A percentile compares a stretch with the other conserved stretches of the same genome.
Conservation (phyloP, 2,329 filamentous ascomycete genomes). For the Drechslerella stenobrocha region DNA sequence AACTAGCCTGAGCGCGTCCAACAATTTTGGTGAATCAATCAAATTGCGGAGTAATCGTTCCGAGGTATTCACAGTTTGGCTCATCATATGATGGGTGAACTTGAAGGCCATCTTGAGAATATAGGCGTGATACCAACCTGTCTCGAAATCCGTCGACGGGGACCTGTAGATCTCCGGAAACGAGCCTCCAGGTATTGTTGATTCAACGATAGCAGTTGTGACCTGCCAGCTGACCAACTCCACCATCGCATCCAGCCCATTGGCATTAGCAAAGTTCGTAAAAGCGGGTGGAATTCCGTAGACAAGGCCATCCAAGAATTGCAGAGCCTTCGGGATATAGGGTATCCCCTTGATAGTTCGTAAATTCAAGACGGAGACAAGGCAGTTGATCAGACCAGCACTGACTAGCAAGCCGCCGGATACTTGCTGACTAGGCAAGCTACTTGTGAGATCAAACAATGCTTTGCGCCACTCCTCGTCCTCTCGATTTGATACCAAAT, state of each 20-base stretch:
- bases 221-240: conserved; percentile 81
- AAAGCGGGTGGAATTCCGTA: conserved; percentile 84
- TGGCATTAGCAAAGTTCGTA: conserved; percentile 75
- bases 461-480: conserved; percentile 87
- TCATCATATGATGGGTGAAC: conserved; percentile 94
- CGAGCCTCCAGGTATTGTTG: conserved; percentile 70
- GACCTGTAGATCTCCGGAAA: conserved; percentile 74
- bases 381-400: conserved; percentile 83
- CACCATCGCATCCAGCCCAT: conserved; percentile 87
- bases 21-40: conserved; percentile 85
- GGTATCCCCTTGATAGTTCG: conserved; percentile 80
- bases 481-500: conserved; percentile 65
- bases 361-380: conserved; percentile 84
- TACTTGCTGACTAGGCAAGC: conserved; percentile 73
- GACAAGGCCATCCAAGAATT: conserved; percentile 84
- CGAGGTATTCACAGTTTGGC: conserved; percentile 77
- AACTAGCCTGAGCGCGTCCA: conserved; percentile 76
- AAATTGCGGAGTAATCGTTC: conserved; percentile 89
- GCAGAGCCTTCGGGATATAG: conserved; percentile 79
- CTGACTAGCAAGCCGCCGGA: conserved; percentile 82
- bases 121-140: conserved; percentile 55
- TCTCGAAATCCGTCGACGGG: conserved; percentile 87
- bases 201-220: conserved; percentile 65
- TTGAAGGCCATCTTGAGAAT: conserved; percentile 85
- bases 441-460: conserved; percentile 82